Percentiles rank a stretch among this genome's conserved stretches.
phyloP scores from a whole-genome alignment of 768 basidiomycete species.

The Kwoniella pini region DNA sequence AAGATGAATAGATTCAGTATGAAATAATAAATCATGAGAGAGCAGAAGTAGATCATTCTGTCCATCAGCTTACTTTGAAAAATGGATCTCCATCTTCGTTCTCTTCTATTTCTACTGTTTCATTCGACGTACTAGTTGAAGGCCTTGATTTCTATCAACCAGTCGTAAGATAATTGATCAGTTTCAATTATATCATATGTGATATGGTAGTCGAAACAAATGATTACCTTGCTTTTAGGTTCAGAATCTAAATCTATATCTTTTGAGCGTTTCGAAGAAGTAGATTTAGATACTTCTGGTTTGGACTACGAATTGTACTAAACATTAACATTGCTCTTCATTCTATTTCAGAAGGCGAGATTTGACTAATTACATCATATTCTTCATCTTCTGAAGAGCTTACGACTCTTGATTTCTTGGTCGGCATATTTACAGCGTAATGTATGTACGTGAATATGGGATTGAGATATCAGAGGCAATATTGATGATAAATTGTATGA shows the following conservation, averaged over 20 bases:
- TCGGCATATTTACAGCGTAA: neutral
- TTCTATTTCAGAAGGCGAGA: neutral
- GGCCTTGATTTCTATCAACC: constrained; percentile 4
- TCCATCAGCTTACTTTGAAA: constrained; percentile 24
- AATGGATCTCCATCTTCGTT: constrained; percentile 30
- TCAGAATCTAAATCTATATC: neutral
- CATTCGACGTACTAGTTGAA: neutral
- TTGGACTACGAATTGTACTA: neutral
- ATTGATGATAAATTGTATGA: no score
- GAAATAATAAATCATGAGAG: neutral
- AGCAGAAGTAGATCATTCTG: neutral
- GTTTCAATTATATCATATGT: neutral
- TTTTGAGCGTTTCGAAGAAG: neutral
- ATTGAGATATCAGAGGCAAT: neutral
- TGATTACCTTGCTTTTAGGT: constrained; percentile 3
- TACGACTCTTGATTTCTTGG: neutral
- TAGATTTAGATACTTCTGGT: neutral
- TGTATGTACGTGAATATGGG: neutral
- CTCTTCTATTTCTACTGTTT: constrained; percentile 7
- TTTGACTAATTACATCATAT: neutral
- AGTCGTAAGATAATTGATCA: neutral
- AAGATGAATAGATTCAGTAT: neutral
- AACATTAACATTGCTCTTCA: neutral
- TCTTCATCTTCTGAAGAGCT: constrained; percentile 7
- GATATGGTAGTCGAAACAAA: no score